Base-by-base conservation (phyloP, 768 basidiomycete species). In the Termitomyces sp. region DNA sequence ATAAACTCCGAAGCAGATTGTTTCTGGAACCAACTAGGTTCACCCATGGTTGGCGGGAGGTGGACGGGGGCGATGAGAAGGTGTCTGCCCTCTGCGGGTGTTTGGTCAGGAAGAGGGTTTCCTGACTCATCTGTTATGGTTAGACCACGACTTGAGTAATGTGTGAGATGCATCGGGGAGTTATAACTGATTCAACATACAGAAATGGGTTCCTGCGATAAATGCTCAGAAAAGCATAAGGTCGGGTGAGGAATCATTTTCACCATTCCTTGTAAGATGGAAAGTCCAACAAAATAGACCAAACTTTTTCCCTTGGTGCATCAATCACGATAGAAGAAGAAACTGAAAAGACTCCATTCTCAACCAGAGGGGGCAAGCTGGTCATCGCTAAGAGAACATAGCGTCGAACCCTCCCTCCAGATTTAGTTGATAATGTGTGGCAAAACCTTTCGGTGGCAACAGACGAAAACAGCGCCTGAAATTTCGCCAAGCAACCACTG, bases 281-380 rank as follows among this genome's bases (percentile, higher is more conserved):
- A 69, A 89, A 88, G 66, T 88, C 84, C 71, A 67, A 76, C 42
- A 90, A 58, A 5, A 80, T 74, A 3, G 70, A 64, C 88, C 88
- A 90, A 1, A 88, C 84, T 60, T 75, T 73, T 9, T 86, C 78
- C 23, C 71, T 66, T 0, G 85, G 81, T 1, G 88, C 86, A 62
- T 88, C 79, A 49, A 89, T 88, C 4, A 74, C 60, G 3, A 72
- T 70, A 0, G 80, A 80, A 8, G 76, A 75, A 1, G 72, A 71
- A 5, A 77, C 70, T 2, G 71, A 64, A 61, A 88, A 79, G 2
- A 86, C 80, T 3, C 77, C 77, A 16, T 63, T 61, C 2, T 72
- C 67, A 0, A 68, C 59, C 0, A 72, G 59, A 1, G 80, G 75
- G 0, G 83, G 82, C 1, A 79, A 49, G 47, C 61, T 53, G 12